A percentile compares a stretch with the other conserved stretches of the same genome.
These are phyloP conservation scores for Solanum hybrid DNA, from an alignment of 305 asterid species.

Conservation along the genomic window DNA sequence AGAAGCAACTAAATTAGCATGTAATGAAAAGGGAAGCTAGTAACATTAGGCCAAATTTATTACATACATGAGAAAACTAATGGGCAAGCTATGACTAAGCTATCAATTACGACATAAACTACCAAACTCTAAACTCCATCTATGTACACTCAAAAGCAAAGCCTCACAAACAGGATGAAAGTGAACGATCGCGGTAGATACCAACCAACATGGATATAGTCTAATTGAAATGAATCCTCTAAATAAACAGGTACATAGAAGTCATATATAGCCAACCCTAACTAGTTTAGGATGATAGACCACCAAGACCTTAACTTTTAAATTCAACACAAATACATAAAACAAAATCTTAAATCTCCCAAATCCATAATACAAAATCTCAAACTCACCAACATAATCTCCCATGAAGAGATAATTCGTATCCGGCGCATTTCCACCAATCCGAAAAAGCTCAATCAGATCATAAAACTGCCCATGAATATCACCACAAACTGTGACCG, in stretches of 20 bases:
- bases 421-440: constrained; percentile 76
- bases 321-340: not conserved
- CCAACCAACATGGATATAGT: not conserved
- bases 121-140: not conserved
- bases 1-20: not conserved
- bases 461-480: constrained; percentile 87
- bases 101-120: not conserved
- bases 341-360: not conserved
- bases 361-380: not conserved
- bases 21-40: not conserved
- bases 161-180: not conserved
- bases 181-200: not conserved
- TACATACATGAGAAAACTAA: not conserved
- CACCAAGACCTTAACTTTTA: not conserved
- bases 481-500: constrained; percentile 70
- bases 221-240: not conserved
- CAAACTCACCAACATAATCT: constrained; percentile 68
- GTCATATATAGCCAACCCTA: not conserved
- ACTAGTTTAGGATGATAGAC: not conserved
- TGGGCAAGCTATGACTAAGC: not conserved
- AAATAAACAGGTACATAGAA: not conserved
- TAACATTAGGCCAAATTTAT: not conserved
- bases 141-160: not conserved
- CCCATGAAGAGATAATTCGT: constrained; percentile 90
- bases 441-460: constrained; percentile 73